Conservation (phyloP, 495 filamentous ascomycete genomes). For the Coniosporium apollinis region DNA sequence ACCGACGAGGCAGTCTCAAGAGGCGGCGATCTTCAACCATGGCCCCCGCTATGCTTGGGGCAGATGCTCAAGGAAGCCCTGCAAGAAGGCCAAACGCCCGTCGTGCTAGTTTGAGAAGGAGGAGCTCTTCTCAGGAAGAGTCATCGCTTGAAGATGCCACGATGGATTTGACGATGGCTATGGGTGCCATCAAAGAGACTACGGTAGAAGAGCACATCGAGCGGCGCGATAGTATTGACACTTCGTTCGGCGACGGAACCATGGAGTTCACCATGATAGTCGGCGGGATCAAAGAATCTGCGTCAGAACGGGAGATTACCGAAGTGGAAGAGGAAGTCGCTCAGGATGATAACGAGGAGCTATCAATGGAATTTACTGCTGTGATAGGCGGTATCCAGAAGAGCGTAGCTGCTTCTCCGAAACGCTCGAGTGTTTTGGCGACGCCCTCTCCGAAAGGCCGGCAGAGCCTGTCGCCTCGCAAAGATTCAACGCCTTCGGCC, state of each 20-base stretch:
- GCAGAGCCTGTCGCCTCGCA: no score
- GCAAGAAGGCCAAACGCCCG: slow-evolving; percentile 9
- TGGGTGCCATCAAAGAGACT: slow-evolving; percentile 40
- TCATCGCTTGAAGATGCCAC: slow-evolving; percentile 19
- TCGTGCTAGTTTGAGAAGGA: slow-evolving; percentile 8
- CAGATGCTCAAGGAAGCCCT: slow-evolving; percentile 12
- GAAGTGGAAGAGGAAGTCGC: slow-evolving; percentile 31
- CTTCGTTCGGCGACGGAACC: slow-evolving; percentile 18
- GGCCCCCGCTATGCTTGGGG: background rate
- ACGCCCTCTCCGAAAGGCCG: no score
- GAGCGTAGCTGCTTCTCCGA: no score
- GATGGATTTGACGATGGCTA: slow-evolving; percentile 62
- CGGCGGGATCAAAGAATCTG: slow-evolving; percentile 45
- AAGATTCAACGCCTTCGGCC: no score
- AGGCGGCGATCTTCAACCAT: slow-evolving; percentile 12
- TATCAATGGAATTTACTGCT: slow-evolving; percentile 72
- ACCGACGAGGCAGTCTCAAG: slow-evolving; percentile 12
- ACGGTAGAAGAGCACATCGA: background rate
- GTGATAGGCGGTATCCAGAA: slow-evolving; percentile 53
- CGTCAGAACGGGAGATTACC: slow-evolving; percentile 10
- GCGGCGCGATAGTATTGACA: background rate
- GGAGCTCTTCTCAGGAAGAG: slow-evolving; percentile 1
- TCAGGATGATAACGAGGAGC: slow-evolving; percentile 34
- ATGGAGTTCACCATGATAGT: slow-evolving; percentile 65
- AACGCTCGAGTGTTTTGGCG: no score